phyloP scores from a whole-genome alignment of 1,284 basidiomycete genomes.

The Cutaneotrichosporon sp. region DNA sequence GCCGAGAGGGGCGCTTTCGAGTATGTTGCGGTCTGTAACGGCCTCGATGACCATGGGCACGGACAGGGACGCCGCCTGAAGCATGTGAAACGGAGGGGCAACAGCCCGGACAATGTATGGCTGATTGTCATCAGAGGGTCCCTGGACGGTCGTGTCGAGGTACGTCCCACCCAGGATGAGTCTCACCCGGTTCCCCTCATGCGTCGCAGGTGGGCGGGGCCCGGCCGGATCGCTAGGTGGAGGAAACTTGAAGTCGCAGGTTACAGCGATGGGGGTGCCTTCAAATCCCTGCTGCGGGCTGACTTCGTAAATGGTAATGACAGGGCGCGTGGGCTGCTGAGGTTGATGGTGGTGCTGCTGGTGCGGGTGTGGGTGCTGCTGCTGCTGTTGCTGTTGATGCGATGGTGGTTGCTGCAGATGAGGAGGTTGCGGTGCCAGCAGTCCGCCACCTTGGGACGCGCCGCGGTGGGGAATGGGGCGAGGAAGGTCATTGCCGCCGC shows the following conservation, averaged over 20 bases:
- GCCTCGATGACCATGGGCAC: constrained; percentile 37
- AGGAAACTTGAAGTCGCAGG: constrained; percentile 27
- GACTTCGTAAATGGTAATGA: constrained; percentile 26
- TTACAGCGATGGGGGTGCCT: constrained; percentile 29
- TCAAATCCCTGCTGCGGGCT: constrained; percentile 26
- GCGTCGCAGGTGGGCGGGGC: too few species aligned
- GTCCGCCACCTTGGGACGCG: neutral
- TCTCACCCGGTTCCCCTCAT: constrained; percentile 19
- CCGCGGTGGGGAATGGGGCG: neutral
- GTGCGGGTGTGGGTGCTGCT: too few species aligned
- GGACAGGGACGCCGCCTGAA: neutral
- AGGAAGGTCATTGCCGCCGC: neutral
- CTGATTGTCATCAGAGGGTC: constrained; percentile 1
- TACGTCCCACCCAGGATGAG: constrained; percentile 31
- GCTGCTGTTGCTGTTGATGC: too few species aligned
- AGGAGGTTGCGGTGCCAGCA: neutral
- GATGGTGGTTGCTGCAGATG: neutral
- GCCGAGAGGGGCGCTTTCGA: constrained; percentile 32
- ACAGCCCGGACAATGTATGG: constrained; percentile 5
- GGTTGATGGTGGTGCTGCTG: neutral
- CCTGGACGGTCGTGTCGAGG: constrained; percentile 30
- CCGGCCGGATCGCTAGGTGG: neutral
- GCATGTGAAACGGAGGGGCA: neutral
- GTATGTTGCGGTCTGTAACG: constrained; percentile 25
- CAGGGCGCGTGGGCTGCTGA: neutral